Conservation (phyloP, 2,329 filamentous ascomycete genomes). For the Cytospora piceae region DNA sequence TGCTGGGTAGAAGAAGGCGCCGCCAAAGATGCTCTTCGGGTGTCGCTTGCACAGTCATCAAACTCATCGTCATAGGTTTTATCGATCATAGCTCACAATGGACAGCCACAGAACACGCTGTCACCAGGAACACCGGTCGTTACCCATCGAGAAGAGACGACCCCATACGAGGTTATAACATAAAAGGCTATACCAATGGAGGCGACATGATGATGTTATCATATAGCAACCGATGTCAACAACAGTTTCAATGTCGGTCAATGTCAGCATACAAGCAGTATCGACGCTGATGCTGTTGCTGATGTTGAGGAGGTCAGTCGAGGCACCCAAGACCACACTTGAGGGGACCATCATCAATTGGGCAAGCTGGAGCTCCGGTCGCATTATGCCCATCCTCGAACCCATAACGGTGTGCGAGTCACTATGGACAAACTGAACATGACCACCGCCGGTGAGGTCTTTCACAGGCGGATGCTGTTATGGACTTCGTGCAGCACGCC, state of each 20-base stretch:
- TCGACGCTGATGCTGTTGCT: constrained; percentile 13
- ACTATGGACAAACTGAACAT: constrained; percentile 23
- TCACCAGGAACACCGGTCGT: not conserved
- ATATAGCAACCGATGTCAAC: constrained; percentile 33
- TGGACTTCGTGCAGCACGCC: constrained; percentile 6
- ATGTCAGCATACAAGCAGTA: constrained; percentile 14
- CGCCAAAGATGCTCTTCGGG: constrained; percentile 40
- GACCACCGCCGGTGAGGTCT: constrained; percentile 28
- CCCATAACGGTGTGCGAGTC: constrained; percentile 33
- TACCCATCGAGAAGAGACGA: not conserved
- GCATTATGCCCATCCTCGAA: constrained; percentile 35
- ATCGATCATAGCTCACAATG: not conserved
- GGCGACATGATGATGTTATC: constrained; percentile 38
- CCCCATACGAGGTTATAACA: not conserved
- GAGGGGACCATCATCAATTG: constrained; percentile 24
- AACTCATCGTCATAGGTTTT: constrained; percentile 8
- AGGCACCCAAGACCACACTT: constrained; percentile 32
- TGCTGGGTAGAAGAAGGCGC: constrained; percentile 66
- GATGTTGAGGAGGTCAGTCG: constrained; percentile 18
- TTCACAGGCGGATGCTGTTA: not conserved
- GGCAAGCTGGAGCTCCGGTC: constrained; percentile 35
- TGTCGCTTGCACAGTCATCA: constrained; percentile 7
- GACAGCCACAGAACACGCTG: not conserved
- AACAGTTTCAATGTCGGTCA: constrained; percentile 20
- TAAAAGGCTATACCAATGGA: not conserved